Percentiles rank a stretch among this genome's conserved stretches.
Conservation (phyloP, 331 rosid species). For the Rhamnella rubrinervis region DNA sequence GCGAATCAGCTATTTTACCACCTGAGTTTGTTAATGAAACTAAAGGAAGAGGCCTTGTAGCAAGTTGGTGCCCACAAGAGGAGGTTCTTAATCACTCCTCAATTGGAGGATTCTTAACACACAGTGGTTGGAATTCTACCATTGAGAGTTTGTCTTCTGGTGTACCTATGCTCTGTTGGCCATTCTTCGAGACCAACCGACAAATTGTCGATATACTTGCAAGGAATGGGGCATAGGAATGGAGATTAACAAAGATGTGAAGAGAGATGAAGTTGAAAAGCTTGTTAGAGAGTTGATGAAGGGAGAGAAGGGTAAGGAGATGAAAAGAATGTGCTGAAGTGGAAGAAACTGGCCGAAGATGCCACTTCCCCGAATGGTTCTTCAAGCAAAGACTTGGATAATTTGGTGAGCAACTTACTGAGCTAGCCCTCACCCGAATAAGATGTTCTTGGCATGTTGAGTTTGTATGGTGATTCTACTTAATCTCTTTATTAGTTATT, state of each 20-base stretch:
- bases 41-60: slow-evolving; percentile 31
- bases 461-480: no score
- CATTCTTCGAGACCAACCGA: slow-evolving; percentile 15
- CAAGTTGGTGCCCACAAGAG: slow-evolving; percentile 52
- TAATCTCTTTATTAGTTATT: no score
- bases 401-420: background rate
- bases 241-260: slow-evolving; percentile 15
- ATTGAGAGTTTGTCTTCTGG: slow-evolving; percentile 25
- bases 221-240: slow-evolving; percentile 19
- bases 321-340: slow-evolving; percentile 12
- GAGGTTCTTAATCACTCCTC: slow-evolving; percentile 32
- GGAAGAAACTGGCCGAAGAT: slow-evolving; percentile 13
- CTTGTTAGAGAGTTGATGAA: slow-evolving; percentile 24
- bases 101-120: slow-evolving; percentile 35
- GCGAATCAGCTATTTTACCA: slow-evolving; percentile 11
- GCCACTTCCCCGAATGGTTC: background rate
- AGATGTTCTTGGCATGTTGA: no score
- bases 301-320: slow-evolving; percentile 17
- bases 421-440: no score
- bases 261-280: slow-evolving; percentile 2
- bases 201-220: slow-evolving; percentile 15
- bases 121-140: slow-evolving; percentile 40
- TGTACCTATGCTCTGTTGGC: slow-evolving; percentile 24
- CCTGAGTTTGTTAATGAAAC: slow-evolving; percentile 37
- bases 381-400: background rate